phyloP scores from a whole-genome alignment of 768 basidiomycete species.

The Macrolepiota fuliginosa region DNA sequence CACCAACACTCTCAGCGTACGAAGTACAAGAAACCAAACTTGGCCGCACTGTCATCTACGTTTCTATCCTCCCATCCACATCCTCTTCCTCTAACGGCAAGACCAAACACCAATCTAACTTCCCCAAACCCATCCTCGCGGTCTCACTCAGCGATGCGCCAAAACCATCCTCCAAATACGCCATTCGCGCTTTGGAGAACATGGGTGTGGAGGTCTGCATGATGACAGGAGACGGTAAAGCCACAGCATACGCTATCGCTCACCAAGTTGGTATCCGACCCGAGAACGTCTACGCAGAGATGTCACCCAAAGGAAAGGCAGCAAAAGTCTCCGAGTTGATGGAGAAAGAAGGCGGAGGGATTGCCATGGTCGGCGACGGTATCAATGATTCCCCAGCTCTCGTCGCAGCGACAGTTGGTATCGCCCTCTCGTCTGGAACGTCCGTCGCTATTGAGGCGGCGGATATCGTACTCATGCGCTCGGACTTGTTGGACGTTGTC shows the following conservation, averaged over 20 bases:
- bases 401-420: conserved; percentile 93
- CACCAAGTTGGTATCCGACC: conserved; percentile 83
- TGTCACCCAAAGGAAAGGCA: conserved; percentile 96
- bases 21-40: conserved; percentile 65
- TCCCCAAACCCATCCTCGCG: conserved; percentile 65
- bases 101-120: conserved; percentile 21
- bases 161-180: conserved; percentile 80
- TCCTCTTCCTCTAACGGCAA: conserved; percentile 7
- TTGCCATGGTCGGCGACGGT: conserved; percentile 99
- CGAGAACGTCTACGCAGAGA: conserved; percentile 84
- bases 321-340: conserved; percentile 79
- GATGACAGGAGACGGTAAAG: conserved; percentile 91
- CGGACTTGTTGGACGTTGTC: conserved; percentile 95
- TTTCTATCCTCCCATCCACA: conserved; percentile 49
- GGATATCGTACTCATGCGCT: conserved; percentile 96
- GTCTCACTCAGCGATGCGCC: conserved; percentile 86
- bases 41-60: conserved; percentile 87
- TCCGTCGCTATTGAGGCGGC: conserved; percentile 98
- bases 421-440: conserved; percentile 94
- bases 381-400: conserved; percentile 99
- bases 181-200: conserved; percentile 71
- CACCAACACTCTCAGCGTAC: conserved; percentile 59
- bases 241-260: conserved; percentile 86
- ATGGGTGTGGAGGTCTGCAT: conserved; percentile 95
- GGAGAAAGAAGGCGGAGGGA: conserved; percentile 63